Base-by-base conservation (phyloP, 495 filamentous ascomycete species). In the Tetracladium setigerum region DNA sequence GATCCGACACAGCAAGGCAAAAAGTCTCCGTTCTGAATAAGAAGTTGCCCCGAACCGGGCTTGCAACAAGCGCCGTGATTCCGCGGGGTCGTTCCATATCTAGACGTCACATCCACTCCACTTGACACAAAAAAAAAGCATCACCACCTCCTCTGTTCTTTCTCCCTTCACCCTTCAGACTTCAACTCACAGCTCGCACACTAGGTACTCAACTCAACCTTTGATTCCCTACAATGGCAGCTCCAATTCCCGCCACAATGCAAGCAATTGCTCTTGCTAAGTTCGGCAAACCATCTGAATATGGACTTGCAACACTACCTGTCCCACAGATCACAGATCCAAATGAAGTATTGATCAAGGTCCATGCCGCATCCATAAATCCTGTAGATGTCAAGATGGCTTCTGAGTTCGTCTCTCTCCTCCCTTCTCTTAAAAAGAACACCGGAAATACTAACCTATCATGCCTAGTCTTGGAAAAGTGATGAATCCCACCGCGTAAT, bases 371-470 rank as follows among this genome's bases (percentile, higher is more conserved):
- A 1, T 63, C 62, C 30, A 57, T 79, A 41, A 64, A 69, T 41
- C 71, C 74, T 0, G 64, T 72, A 5, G 74, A 79, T 51, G 68
- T 73, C 2, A 74, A 74, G 47, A 53, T 73, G 27, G 68, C 73
- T 2, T 52, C 48, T 0, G 64, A 63, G 15, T 50, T 33, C 30
- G 31, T 46, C 27, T 22, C 14, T 19, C 38, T 34, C 4, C 4
- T 16, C 14, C 4, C 13, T 38, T 41, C 2, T 39, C 55, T 2
- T 9, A 19, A n/a, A n/a, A n/a, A n/a, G n/a, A n/a, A n/a, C n/a
- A n/a, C n/a, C n/a, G n/a, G 8, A 42, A 7, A 24, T 12, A 38
- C 12, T 38, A 19, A 31, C 39, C 6, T 45, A 34, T 2, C 17
- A 30, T 13, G 8, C 3, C 13, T 15, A 50, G 47, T 5, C 16